Base-by-base conservation (phyloP, 2,329 filamentous ascomycete species). In the Fusarium succisae region DNA sequence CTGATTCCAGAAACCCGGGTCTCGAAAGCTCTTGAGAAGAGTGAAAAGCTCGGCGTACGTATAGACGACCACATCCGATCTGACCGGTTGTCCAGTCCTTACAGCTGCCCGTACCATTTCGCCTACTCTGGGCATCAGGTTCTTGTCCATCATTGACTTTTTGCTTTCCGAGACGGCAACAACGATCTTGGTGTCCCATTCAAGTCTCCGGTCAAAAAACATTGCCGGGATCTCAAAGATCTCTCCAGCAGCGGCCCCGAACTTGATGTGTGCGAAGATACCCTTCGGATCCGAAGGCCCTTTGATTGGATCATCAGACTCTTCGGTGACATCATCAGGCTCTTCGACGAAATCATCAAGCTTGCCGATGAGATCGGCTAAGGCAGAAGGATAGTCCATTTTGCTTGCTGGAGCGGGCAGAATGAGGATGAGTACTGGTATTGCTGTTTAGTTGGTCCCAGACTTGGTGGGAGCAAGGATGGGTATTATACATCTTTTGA, bases 281-380 rank as follows among this genome's bases (percentile, higher is more conserved):
- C 37, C 8, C 6, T 8, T 17, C 26, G 28, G 3, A 22, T 12
- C 7, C 18, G 8, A 28, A 20, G 17, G 32, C 4, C 18, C 35
- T 26, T 28, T 24, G 20, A 30, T 35, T 35, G 32, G 32, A 35
- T 35, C 32, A 35, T 35, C 32, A 35, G 32, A 35, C 32, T 35
- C 32, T 32, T 13, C 5, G 30, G 5, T 13, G 30, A 13, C 5
- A 32, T 32, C 30, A 32, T 32, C 30, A 20, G n/a, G 30, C 4
- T 37, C 35, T 26, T 28, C 35, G 20, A 55, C 6, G 35, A 38
- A 55, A 8, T 2, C 0, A 22, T 10, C 10, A 12, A 55, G 22
- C 1, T 41, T 4, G 8, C 0, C 2, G 15, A 28, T 0, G 6
- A 41, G 20, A 18, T 14, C 1, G 1, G 1, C 1, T 1, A 41